Evolutionary conservation across 176 grass and related monocot genomes (phyloP), one percentile per base, ranked within the genome.

Genomic region (Avena eriantha): DNA sequence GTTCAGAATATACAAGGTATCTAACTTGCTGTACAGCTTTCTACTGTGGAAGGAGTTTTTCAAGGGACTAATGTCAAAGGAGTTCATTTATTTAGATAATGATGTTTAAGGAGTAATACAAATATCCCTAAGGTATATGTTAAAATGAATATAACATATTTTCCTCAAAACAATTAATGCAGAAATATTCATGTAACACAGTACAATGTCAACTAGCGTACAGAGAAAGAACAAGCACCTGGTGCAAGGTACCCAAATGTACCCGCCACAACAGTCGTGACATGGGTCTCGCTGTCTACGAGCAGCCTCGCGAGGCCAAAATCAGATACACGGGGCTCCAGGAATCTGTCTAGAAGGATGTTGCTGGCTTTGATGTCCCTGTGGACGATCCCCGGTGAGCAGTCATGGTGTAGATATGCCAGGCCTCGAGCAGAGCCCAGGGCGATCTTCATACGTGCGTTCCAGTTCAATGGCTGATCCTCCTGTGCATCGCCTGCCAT

Each of bases 351-450:
- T 19, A 99, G 94, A 84, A 99, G 94, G 87, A 99, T 91, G 77
- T 99, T 99, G 65, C 94, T 99, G 15, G 97, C 93, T 86, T 99
- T 99, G 36, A 99, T 96, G 66, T 96, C 97, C 69, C 92, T 86
- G 65, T 99, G 97, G 58, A 96, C 87, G 11, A 99, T 99, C 36
- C 88, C 92, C 11, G 97, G 97, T 0, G 97, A 96, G 39, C 97
- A 99, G 55, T 99, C 94, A 43, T 99, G 94, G 82, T 99, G 97
- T 77, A 99, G 23, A 84, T 99, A 99, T 0, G 94, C 97, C 68
- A 99, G 23, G 0, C 97, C 97, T 66, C 94, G 65, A 18, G 97
- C 97, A 0, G 97, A 96, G 0, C 97, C 97, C 17, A 96, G 80
- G 56, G 90, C 97, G 1, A 99, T 99, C 70, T 96, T 99, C 97